These are phyloP conservation scores for Lablab purpureus DNA, from an alignment of 306 rosid species.

Conservation along the genomic window DNA sequence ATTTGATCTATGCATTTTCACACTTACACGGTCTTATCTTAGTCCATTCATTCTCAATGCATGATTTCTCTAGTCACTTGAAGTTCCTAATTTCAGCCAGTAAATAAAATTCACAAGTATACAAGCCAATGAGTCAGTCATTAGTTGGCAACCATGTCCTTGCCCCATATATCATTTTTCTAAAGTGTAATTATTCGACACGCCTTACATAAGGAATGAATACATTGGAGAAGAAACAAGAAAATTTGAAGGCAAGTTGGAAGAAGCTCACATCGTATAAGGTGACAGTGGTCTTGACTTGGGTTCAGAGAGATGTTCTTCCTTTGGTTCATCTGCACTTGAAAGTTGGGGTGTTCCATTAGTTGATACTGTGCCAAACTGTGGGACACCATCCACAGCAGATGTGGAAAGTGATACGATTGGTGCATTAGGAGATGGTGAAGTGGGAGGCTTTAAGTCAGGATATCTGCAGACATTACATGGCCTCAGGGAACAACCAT, in stretches of 20 bases:
- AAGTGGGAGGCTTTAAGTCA: conserved; percentile 82
- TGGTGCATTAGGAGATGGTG: conserved; percentile 81
- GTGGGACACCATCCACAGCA: conserved; percentile 34
- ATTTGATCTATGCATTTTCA: neutral
- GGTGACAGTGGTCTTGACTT: conserved; percentile 77
- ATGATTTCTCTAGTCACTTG: neutral
- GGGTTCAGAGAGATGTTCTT: conserved; percentile 49
- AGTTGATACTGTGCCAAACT: conserved; percentile 34
- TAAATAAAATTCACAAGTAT: neutral
- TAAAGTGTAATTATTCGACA: neutral
- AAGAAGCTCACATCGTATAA: conserved; percentile 68
- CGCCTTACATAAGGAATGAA: conserved; percentile 13
- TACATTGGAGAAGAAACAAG: conserved; percentile 11
- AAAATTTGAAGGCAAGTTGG: conserved; percentile 6
- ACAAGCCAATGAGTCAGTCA: neutral
- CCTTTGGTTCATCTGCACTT: conserved; percentile 45
- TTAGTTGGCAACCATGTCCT: neutral
- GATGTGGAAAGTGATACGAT: conserved; percentile 47
- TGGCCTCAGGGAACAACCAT: conserved; percentile 11
- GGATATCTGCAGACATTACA: conserved; percentile 60
- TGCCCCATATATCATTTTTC: neutral
- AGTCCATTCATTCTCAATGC: neutral
- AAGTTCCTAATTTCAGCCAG: neutral
- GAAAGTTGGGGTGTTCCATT: conserved; percentile 58
- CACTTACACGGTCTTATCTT: neutral